Base-by-base conservation (phyloP, 2,329 filamentous ascomycete genomes). In the Monosporascus ibericus region DNA sequence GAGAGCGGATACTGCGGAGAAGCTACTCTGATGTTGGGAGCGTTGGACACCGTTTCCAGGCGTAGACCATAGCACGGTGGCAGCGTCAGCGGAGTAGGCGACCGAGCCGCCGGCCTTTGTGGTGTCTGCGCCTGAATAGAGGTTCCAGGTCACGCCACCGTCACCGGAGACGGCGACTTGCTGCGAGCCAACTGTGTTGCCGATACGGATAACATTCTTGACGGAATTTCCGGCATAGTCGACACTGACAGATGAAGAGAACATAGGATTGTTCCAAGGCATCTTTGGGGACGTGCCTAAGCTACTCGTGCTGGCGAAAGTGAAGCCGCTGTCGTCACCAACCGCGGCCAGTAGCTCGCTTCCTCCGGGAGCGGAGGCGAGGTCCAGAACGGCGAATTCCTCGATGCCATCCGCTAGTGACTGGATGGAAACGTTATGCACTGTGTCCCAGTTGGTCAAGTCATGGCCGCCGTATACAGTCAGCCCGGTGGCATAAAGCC, bases 401-500 rank as follows among this genome's bases (percentile, higher is more conserved):
- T 82, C 78, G 27, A 82, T 80, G 0, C 79, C 79, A 27, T 76
- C 72, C 1, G 79, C 79, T 5, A 81, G 67, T 1, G 75, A 76
- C 47, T 76, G 58, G 47, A 81, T 74, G 2, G 72, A 73, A 52
- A 82, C 66, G 49, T 77, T 79, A 54, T 71, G 70, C 2, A 59
- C 63, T 0, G 72, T 71, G 51, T 81, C 79, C 79, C 79, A 82
- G 15, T 76, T 76, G 0, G 74, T 75, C n/a, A 82, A 65, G 53
- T 82, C 77, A 49, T 75, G 74, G 1, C 79, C 76, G 9, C 78
- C 78, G 38, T 74, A 79, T 44, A 81, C 65, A 0, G 77, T 80
- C n/a, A 75, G 64, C 2, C 81, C 80, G 0, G 81, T 84, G n/a
- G 77, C 79, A 52, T 84, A 84, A 0, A 83, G 66, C 78, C 79